Evolutionary conservation across 352 stramenopile species (phyloP).

Genomic region (Globisporangium splendens): DNA sequence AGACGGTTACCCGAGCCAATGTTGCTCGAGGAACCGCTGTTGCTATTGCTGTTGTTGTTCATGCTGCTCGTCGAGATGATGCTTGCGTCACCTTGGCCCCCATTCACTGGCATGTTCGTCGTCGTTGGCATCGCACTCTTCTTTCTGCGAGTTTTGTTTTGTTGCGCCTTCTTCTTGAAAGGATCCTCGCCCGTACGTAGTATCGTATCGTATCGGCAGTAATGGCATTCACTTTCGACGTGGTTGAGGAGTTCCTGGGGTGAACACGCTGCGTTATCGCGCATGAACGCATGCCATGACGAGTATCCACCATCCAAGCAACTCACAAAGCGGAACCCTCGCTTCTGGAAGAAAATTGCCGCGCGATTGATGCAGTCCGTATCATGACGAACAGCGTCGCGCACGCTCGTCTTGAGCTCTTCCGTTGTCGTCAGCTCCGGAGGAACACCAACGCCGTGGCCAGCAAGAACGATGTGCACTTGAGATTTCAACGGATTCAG

Average conservation of each 20-base stretch:
- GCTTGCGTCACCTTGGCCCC: constrained; percentile 60
- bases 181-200: constrained; percentile 63
- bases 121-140: constrained; percentile 68
- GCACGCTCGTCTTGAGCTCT: constrained; percentile 68
- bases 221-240: constrained; percentile 61
- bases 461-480: constrained; percentile 74
- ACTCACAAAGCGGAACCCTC: constrained; percentile 78
- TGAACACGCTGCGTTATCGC: constrained; percentile 50
- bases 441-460: constrained; percentile 65
- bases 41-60: constrained; percentile 25
- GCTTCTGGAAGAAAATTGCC: constrained; percentile 81
- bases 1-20: constrained; percentile 23
- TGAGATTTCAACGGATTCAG: constrained; percentile 70
- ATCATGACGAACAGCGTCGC: constrained; percentile 68
- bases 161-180: constrained; percentile 44
- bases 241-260: constrained; percentile 70
- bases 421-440: constrained; percentile 57
- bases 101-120: constrained; percentile 68
- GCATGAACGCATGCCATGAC: constrained; percentile 83
- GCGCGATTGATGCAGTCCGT: constrained; percentile 70
- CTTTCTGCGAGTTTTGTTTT: constrained; percentile 40
- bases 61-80: constrained; percentile 61
- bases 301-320: constrained; percentile 72
- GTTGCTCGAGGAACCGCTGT: constrained; percentile 16
- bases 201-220: constrained; percentile 78